These are phyloP conservation scores for Trichoderma asperellum DNA, from an alignment of 2,329 filamentous ascomycete species.

Conservation along the genomic window DNA sequence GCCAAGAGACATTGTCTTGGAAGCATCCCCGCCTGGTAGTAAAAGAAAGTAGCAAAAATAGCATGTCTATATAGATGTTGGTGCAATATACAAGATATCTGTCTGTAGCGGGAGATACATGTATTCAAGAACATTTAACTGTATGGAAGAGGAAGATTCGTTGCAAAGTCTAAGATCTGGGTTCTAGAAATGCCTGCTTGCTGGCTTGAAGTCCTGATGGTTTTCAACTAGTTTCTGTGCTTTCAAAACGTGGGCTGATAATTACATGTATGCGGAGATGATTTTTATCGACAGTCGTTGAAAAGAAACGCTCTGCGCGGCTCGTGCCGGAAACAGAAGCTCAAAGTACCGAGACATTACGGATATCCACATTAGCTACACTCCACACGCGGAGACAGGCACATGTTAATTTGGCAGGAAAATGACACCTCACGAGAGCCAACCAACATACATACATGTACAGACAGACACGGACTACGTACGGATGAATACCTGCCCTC, in stretches of 20 bases:
- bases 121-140: not conserved
- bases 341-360: not conserved
- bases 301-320: not conserved
- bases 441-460: not conserved
- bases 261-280: not conserved
- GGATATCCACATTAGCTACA: not conserved
- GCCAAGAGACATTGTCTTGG: not conserved
- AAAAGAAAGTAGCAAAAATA: not conserved
- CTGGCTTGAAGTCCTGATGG: not conserved
- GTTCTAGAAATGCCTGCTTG: not conserved
- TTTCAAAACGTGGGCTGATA: not conserved
- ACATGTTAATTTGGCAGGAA: not conserved
- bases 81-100: not conserved
- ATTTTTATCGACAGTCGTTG: not conserved
- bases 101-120: not conserved
- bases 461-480: not conserved
- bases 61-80: not conserved
- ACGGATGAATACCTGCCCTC: not conserved
- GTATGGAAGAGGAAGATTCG: not conserved
- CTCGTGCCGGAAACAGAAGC: not conserved
- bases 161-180: not conserved
- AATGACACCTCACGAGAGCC: not conserved
- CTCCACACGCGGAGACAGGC: not conserved
- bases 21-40: not conserved
- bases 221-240: not conserved